phyloP scores from a whole-genome alignment of 2,329 filamentous ascomycete genomes.

The Clarireedia hainanense region DNA sequence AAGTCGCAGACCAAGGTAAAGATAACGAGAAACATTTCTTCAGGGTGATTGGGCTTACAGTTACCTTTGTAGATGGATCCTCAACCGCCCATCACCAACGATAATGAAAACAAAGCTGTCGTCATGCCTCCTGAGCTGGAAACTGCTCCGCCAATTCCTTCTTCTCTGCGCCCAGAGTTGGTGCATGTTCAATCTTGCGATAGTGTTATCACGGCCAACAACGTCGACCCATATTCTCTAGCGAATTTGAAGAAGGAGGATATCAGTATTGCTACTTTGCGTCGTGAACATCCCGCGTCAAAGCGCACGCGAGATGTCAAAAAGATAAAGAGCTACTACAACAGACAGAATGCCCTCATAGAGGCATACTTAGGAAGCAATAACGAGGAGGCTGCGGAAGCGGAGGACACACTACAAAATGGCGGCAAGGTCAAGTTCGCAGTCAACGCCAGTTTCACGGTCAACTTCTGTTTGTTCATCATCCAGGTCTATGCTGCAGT shows the following conservation, averaged over 20 bases:
- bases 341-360: slow-evolving; percentile 40
- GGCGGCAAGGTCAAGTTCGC: slow-evolving; percentile 29
- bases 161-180: background rate
- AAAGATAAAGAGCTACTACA: slow-evolving; percentile 40
- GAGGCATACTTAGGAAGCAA: slow-evolving; percentile 46
- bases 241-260: slow-evolving; percentile 26
- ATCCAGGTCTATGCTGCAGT: slow-evolving; percentile 87
- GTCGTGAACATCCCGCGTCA: slow-evolving; percentile 38
- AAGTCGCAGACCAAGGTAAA: background rate
- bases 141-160: background rate
- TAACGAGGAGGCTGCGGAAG: slow-evolving; percentile 45
- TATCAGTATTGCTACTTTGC: slow-evolving; percentile 37
- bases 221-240: slow-evolving; percentile 31
- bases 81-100: background rate
- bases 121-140: background rate
- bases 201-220: background rate
- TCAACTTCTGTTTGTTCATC: slow-evolving; percentile 70
- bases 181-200: background rate
- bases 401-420: slow-evolving; percentile 37
- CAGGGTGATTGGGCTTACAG: background rate
- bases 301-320: slow-evolving; percentile 28
- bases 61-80: background rate
- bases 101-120: background rate
- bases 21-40: background rate
- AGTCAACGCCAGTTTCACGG: slow-evolving; percentile 61